Evolutionary conservation across 768 basidiomycete genomes (phyloP).

Genomic region (Coprinellus micaceus): DNA sequence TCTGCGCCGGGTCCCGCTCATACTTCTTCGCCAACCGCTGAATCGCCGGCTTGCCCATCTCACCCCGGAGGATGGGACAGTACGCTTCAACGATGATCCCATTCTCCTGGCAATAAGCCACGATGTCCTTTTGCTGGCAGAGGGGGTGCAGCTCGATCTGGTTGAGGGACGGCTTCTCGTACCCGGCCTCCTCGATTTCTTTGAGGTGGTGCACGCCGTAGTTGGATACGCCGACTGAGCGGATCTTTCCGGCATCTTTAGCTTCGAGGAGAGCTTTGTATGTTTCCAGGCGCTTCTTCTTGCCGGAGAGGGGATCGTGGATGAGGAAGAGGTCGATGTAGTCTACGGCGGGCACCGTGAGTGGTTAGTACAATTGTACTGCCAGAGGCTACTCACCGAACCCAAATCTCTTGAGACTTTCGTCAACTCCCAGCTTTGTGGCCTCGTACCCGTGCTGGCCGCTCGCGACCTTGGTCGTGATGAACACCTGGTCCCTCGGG

Average conservation of each 20-base stretch:
- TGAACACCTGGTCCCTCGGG: conserved; percentile 50
- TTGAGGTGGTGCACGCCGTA: conserved; percentile 67
- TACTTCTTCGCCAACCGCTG: conserved; percentile 22
- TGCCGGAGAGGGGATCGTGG: conserved; percentile 64
- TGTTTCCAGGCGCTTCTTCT: conserved; percentile 57
- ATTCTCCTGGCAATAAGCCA: conserved; percentile 61
- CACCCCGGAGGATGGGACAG: conserved; percentile 60
- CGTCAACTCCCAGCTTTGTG: conserved; percentile 11
- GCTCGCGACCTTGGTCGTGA: conserved; percentile 32
- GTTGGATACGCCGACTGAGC: conserved; percentile 74
- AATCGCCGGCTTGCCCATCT: conserved; percentile 6
- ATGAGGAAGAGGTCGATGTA: conserved; percentile 69
- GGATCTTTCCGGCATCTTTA: conserved; percentile 59
- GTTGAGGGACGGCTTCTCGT: conserved; percentile 64
- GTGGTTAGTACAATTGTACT: background rate
- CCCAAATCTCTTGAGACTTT: conserved; percentile 9
- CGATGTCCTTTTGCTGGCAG: conserved; percentile 73
- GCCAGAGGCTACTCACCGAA: conserved; percentile 7
- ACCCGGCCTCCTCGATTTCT: conserved; percentile 58
- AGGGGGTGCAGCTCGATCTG: conserved; percentile 78
- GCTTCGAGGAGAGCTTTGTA: conserved; percentile 65
- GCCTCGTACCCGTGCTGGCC: conserved; percentile 11
- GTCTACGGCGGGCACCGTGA: conserved; percentile 16
- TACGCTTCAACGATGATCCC: conserved; percentile 64
- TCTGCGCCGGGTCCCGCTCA: conserved; percentile 64